phyloP scores from a whole-genome alignment of 2,329 filamentous ascomycete genomes.

The Escovopsis sp. region DNA sequence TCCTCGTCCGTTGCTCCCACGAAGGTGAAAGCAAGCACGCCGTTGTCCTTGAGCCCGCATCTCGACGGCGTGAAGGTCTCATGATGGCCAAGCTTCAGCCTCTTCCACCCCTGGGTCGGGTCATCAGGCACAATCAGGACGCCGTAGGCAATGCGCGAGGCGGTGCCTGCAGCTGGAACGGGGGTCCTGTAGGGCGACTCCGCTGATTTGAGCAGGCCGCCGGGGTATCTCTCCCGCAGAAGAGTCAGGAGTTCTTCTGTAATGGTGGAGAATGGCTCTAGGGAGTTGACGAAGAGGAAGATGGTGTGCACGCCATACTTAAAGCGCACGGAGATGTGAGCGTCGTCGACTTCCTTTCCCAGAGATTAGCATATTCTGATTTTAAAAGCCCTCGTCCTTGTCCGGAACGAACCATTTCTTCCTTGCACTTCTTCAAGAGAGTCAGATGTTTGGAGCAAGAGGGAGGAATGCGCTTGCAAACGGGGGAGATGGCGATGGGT shows the following conservation, averaged over 20 bases:
- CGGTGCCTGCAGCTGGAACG: slow-evolving; percentile 17
- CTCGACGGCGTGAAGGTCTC: slow-evolving; percentile 24
- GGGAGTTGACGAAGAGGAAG: slow-evolving; percentile 47
- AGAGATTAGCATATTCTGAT: too few species aligned
- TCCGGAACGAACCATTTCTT: too few species aligned
- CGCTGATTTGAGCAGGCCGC: slow-evolving; percentile 29
- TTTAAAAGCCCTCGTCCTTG: too few species aligned
- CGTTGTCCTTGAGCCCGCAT: slow-evolving; percentile 31
- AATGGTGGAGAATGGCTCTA: slow-evolving; percentile 39
- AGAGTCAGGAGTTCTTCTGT: slow-evolving; percentile 42
- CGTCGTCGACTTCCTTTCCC: slow-evolving; percentile 21
- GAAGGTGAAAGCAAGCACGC: slow-evolving; percentile 34
- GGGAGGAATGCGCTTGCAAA: too few species aligned
- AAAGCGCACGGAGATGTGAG: slow-evolving; percentile 51
- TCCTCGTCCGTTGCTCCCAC: slow-evolving; percentile 23
- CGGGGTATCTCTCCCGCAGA: slow-evolving; percentile 40
- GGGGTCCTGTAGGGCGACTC: slow-evolving; percentile 18
- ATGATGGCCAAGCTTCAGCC: slow-evolving; percentile 21
- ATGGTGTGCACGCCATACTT: slow-evolving; percentile 59
- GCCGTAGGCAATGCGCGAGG: slow-evolving; percentile 30
- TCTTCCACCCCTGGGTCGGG: slow-evolving; percentile 32
- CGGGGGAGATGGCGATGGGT: too few species aligned
- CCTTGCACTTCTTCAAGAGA: too few species aligned
- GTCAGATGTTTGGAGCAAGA: too few species aligned
- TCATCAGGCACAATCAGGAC: slow-evolving; percentile 29